Percentiles rank a stretch among this genome's conserved stretches.
phyloP scores from a whole-genome alignment of 495 filamentous ascomycete genomes.

The Penicillium ucsense region DNA sequence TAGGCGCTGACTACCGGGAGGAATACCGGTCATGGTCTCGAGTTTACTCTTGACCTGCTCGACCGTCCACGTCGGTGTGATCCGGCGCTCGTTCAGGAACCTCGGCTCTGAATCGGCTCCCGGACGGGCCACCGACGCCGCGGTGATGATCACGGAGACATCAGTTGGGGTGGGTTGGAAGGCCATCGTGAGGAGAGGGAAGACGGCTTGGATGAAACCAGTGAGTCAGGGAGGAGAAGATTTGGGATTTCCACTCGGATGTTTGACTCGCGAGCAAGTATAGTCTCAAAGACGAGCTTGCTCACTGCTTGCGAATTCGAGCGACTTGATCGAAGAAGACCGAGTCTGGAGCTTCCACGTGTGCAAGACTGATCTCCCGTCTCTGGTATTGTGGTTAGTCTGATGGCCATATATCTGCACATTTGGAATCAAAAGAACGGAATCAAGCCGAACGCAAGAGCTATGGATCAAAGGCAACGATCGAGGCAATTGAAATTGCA shows the following conservation, averaged over 20 bases:
- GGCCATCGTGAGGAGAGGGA: conserved; percentile 17
- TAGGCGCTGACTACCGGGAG: conserved; percentile 68
- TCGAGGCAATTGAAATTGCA: too few species aligned
- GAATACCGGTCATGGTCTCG: conserved; percentile 88
- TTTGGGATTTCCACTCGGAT: not conserved
- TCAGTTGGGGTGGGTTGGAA: conserved; percentile 58
- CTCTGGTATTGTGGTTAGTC: too few species aligned
- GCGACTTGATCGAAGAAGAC: too few species aligned
- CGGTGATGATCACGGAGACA: conserved; percentile 74
- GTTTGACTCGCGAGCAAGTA: too few species aligned
- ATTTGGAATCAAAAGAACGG: too few species aligned
- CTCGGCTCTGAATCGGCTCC: conserved; percentile 62
- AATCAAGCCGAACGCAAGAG: too few species aligned
- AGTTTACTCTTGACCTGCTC: conserved; percentile 77
- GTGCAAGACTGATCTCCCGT: too few species aligned
- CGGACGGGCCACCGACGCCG: conserved; percentile 54
- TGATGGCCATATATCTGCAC: too few species aligned
- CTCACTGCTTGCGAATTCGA: too few species aligned
- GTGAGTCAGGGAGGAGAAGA: not conserved
- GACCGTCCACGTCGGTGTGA: conserved; percentile 90
- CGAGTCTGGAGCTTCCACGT: too few species aligned
- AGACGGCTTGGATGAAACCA: not conserved
- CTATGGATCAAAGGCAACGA: too few species aligned
- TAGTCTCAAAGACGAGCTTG: too few species aligned
- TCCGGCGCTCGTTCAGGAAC: conserved; percentile 70